Evolutionary conservation across 2,329 filamentous ascomycete species (phyloP), one percentile per base, ranked within the genome.

Genomic region (Fusarium papillatum): DNA sequence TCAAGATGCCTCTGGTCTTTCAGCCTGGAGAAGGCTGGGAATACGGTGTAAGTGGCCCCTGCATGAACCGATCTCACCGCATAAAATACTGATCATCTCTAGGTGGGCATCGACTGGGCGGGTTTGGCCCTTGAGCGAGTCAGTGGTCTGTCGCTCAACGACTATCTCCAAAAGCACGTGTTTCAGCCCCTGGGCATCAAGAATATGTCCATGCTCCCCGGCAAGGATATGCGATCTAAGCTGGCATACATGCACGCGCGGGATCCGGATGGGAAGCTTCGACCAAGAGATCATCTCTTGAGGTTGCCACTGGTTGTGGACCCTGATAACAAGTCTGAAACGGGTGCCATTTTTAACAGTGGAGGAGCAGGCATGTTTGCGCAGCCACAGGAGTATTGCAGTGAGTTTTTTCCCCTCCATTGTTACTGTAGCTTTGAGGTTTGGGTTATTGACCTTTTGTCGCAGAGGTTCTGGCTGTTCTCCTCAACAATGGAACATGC

Each of bases 401-500:
- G 91, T 90, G 82, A 78, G 87, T 82, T 7, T 2, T 43, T 10
- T 14, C 6, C 31, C 11, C 24, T 6, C 24, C 48, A 11, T 31
- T 31, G 26, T n/a, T 41, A 41, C 24, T n/a, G 17, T 19, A 34
- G 3, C 11, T 29, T 55, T 64, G 3, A 16, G 17, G n/a, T 11
- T n/a, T 5, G 1, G 5, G 7, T 24, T 59, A 39, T 17, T 78
- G 11, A 75, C 50, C 53, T 17, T 24, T 10, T 11, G 8, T 19
- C 24, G 11, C 73, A 90, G 90, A 90, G 71, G 87, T 94, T 26
- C 86, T 95, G 5, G 87, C 90, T 0, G 86, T 88, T 0, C 83
- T 95, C 2, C 83, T 94, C 31, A 95, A 95, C 79, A 84, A 92
- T 71, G 93, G 93, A 57, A 89, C 84, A 0, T 91, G 88, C 39